These are phyloP conservation scores for Ajuga reptans DNA, from an alignment of 305 asterid species.

Conservation along the genomic window DNA sequence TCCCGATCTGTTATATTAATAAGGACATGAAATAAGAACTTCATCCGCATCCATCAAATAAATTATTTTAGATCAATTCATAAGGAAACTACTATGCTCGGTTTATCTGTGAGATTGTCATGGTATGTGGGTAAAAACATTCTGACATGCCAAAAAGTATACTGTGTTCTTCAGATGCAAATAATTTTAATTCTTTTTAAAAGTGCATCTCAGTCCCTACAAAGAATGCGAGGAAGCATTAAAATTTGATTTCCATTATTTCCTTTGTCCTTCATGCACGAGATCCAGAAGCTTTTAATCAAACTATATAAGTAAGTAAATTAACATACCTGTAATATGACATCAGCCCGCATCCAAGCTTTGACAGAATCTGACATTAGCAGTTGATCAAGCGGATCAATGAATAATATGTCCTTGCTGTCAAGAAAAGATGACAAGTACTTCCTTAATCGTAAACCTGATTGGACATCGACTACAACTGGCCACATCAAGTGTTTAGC, in stretches of 20 bases:
- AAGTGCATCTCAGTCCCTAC: not conserved
- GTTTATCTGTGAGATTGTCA: not conserved
- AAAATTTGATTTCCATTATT: not conserved
- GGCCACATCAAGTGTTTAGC: constrained; percentile 95
- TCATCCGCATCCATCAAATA: constrained; percentile 11
- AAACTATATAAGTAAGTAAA: not conserved
- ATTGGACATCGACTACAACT: constrained; percentile 67
- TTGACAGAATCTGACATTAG: constrained; percentile 65
- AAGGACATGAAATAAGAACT: constrained; percentile 19
- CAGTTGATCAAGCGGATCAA: constrained; percentile 90
- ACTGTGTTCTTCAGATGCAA: not conserved
- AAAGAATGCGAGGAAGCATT: not conserved
- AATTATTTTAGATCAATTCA: not conserved
- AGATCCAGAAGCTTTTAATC: not conserved
- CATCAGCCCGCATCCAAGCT: constrained; percentile 72
- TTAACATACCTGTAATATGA: constrained; percentile 65
- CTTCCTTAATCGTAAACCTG: constrained; percentile 87
- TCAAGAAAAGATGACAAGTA: constrained; percentile 54
- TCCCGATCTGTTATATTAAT: constrained; percentile 63
- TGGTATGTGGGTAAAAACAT: not conserved
- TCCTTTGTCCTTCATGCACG: not conserved
- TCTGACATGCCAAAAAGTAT: not conserved
- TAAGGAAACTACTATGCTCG: not conserved
- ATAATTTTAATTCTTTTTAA: not conserved
- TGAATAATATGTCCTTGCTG: constrained; percentile 53